A percentile compares a stretch with the other conserved stretches of the same genome.
phyloP scores from a whole-genome alignment of 371 early-diverging fungal species.

The Smittium culicis region DNA sequence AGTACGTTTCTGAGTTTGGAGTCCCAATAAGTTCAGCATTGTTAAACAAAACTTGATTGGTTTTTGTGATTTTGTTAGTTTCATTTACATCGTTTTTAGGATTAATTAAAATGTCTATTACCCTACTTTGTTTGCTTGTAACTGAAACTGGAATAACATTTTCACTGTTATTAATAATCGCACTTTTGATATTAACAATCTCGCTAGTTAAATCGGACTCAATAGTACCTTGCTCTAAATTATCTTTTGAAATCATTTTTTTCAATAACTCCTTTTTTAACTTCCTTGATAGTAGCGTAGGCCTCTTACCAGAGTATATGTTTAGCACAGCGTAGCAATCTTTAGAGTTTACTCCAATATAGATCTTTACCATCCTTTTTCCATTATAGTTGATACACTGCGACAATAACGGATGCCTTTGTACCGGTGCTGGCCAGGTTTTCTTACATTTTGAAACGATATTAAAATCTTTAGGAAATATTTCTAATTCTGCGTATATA shows the following conservation, averaged over 20 bases:
- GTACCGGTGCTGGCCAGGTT: conserved; percentile 23
- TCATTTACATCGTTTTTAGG: conserved; percentile 18
- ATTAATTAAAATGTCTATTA: conserved; percentile 16
- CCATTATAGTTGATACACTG: conserved; percentile 35
- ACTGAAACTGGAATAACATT: conserved; percentile 2
- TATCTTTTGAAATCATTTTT: neutral
- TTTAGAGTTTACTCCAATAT: conserved; percentile 18
- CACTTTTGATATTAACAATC: neutral
- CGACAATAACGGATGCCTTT: conserved; percentile 30
- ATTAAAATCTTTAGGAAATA: conserved; percentile 13
- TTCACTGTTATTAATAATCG: neutral
- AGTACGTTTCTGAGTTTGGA: conserved; percentile 21
- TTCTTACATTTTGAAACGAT: conserved; percentile 4
- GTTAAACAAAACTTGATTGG: neutral
- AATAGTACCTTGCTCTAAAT: neutral
- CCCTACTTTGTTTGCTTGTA: conserved; percentile 20
- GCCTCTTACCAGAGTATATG: conserved; percentile 28
- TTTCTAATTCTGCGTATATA: conserved; percentile 32
- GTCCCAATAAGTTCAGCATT: neutral
- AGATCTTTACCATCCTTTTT: conserved; percentile 32
- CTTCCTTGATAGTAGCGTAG: conserved; percentile 21
- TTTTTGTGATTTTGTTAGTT: conserved; percentile 17
- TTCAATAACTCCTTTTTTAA: neutral
- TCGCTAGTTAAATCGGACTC: neutral
- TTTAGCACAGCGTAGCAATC: conserved; percentile 28